phyloP scores from a whole-genome alignment of 1,284 basidiomycete genomes.

The Leccinum pachyderme region DNA sequence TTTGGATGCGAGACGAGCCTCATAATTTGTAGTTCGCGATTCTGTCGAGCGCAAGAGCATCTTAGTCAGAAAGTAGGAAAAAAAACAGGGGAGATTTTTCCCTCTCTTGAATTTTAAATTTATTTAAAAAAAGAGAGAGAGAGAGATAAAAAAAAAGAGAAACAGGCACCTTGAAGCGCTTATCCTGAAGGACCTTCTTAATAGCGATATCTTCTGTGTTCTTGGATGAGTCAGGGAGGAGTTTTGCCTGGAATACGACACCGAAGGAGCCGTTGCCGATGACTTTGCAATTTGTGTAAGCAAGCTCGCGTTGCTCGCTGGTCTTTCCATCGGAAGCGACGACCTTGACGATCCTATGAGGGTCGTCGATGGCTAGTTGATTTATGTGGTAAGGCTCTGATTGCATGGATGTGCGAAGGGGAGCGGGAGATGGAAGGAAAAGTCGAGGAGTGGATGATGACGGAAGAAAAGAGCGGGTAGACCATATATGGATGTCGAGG shows the following conservation, averaged over 20 bases:
- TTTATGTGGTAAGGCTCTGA: slow-evolving; percentile 23
- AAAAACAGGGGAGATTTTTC: not conserved
- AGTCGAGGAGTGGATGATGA: slow-evolving; percentile 22
- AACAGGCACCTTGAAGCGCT: slow-evolving; percentile 92
- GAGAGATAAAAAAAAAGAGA: slow-evolving; percentile 11
- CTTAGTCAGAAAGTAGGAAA: slow-evolving; percentile 2
- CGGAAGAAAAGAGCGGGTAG: slow-evolving; percentile 23
- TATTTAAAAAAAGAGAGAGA: not conserved
- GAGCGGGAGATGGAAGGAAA: slow-evolving; percentile 8
- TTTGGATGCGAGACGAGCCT: slow-evolving; percentile 96
- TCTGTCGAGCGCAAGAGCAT: slow-evolving; percentile 50
- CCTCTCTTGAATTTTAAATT: not conserved
- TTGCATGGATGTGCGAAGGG: slow-evolving; percentile 26
- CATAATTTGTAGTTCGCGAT: slow-evolving; percentile 99
- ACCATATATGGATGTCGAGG: slow-evolving; percentile 36
- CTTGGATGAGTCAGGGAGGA: slow-evolving; percentile 58
- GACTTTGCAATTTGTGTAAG: slow-evolving; percentile 97
- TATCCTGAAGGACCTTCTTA: slow-evolving; percentile 99
- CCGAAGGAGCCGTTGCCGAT: slow-evolving; percentile 99
- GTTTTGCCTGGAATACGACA: slow-evolving; percentile 91
- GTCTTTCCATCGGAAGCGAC: slow-evolving; percentile 93
- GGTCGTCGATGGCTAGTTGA: slow-evolving; percentile 82
- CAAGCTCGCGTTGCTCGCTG: slow-evolving; percentile 84
- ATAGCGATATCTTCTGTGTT: slow-evolving; percentile 91
- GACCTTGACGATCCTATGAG: slow-evolving; percentile 92